Base-by-base conservation (phyloP, 2,329 filamentous ascomycete genomes). In the Coniochaeta prunicola region DNA sequence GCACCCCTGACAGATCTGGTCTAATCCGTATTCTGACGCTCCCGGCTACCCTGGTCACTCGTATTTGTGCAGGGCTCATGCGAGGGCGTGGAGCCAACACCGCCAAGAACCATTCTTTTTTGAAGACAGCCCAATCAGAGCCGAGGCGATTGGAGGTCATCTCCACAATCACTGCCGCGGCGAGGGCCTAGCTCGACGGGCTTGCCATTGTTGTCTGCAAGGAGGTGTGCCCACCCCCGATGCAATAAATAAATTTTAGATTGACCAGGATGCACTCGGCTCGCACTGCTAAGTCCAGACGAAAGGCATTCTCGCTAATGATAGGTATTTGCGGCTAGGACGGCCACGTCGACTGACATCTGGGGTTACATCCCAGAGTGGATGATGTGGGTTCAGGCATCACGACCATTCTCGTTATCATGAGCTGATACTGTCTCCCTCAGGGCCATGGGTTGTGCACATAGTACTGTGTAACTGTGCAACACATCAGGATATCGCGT, bases 11-110 rank as follows among this genome's bases (percentile, higher is more conserved):
- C 45, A 28, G 45, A 50, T 50, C 45, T 50, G 45, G 36, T 38
- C 36, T 38, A 38, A 38, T 38, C 36, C 36, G 36, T 17, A 38
- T 38, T 38, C 36, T 38, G 36, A 38, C 15, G 36, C 3, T 26
- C 45, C 45, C 24, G 45, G 6, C 58, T 33, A 54, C 50, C 57
- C 57, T 53, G 56, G 57, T 56, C 34, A 56, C 38, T 59, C 57
- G 57, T 59, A 59, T 59, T 50, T 55, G 19, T 38, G 34, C 57
- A 56, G 34, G 48, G 57, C 50, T 45, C 48, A 55, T 58, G 57
- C 58, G 48, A 30, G 28, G 17, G 26, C 19, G 58, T 50, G 53
- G 53, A 28, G 33, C 31, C 21, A 30, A 26, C 24, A n/a, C n/a
- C n/a, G n/a, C n/a, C n/a, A n/a, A n/a, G n/a, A n/a, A 13, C 45